These are phyloP conservation scores for Saccharomycopsis lassenensis DNA, from an alignment of 805 yeast species.

Conservation along the genomic window DNA sequence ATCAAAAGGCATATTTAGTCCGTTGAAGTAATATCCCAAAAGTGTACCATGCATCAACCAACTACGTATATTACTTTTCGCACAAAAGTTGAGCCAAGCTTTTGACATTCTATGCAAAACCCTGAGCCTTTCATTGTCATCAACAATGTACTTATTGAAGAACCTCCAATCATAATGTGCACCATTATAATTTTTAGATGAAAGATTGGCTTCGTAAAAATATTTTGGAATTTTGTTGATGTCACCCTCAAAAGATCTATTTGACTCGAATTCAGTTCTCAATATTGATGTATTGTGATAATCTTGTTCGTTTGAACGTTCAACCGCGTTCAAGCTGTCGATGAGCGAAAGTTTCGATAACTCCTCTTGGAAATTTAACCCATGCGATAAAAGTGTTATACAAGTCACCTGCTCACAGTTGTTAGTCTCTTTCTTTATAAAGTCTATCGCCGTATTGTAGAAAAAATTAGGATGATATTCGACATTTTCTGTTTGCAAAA, in stretches of 20 bases:
- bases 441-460: conserved; percentile 4
- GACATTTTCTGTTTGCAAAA: conserved; percentile 1
- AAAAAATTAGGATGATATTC: background rate
- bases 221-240: conserved; percentile 7
- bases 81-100: conserved; percentile 40
- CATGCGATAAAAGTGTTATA: background rate
- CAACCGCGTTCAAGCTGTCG: no score
- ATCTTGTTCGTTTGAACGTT: no score
- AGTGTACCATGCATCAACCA: conserved; percentile 62
- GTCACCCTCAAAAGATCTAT: no score
- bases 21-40: conserved; percentile 55
- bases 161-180: conserved; percentile 49
- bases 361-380: conserved; percentile 3
- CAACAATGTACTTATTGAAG: conserved; percentile 36
- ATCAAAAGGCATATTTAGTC: conserved; percentile 55
- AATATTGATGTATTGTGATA: no score
- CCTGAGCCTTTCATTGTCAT: conserved; percentile 24
- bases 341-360: background rate
- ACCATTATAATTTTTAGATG: conserved; percentile 6
- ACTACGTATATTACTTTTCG: conserved; percentile 34
- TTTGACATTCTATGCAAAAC: conserved; percentile 33
- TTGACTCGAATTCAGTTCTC: background rate
- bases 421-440: conserved; percentile 2
- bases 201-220: conserved; percentile 9
- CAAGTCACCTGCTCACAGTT: background rate